Evolutionary conservation across 129 eudicot species (phyloP).

Genomic region (Cynara cardunculus): DNA sequence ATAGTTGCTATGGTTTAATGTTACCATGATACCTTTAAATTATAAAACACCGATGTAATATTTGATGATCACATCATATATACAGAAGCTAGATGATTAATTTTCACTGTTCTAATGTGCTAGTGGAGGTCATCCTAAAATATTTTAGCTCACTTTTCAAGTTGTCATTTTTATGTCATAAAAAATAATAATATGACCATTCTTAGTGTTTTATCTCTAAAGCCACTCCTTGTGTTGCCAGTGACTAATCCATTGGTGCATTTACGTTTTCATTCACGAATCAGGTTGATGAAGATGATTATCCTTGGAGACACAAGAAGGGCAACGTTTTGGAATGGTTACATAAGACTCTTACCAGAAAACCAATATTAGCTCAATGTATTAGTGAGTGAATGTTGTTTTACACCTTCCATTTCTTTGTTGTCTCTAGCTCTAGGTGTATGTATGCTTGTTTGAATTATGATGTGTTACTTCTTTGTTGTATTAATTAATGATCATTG

Average conservation of each 20-base stretch:
- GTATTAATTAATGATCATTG: not conserved
- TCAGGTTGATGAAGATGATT: constrained; percentile 85
- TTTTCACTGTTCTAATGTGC: constrained; percentile 17
- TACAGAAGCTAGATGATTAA: constrained; percentile 33
- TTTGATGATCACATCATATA: constrained; percentile 7
- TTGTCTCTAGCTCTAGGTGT: not conserved
- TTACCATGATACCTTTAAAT: not conserved
- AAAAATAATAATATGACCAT: not conserved
- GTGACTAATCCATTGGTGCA: constrained; percentile 3
- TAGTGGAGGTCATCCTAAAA: constrained; percentile 20
- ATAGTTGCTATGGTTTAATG: not conserved
- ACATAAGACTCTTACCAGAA: constrained; percentile 57
- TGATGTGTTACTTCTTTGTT: not conserved
- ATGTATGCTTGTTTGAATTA: not conserved
- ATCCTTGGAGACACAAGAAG: constrained; percentile 45
- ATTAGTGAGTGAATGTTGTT: constrained; percentile 62
- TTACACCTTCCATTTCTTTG: not conserved
- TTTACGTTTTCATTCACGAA: not conserved
- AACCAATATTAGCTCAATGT: constrained; percentile 71
- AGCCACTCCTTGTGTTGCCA: not conserved
- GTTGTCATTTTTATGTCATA: not conserved
- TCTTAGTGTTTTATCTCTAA: not conserved
- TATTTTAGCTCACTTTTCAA: not conserved
- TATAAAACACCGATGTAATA: not conserved
- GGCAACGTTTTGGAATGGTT: constrained; percentile 48